Percentiles rank a stretch among this genome's conserved stretches.
Evolutionary conservation across 2,329 filamentous ascomycete genomes (phyloP).

Genomic region (Diaporthe sp.): DNA sequence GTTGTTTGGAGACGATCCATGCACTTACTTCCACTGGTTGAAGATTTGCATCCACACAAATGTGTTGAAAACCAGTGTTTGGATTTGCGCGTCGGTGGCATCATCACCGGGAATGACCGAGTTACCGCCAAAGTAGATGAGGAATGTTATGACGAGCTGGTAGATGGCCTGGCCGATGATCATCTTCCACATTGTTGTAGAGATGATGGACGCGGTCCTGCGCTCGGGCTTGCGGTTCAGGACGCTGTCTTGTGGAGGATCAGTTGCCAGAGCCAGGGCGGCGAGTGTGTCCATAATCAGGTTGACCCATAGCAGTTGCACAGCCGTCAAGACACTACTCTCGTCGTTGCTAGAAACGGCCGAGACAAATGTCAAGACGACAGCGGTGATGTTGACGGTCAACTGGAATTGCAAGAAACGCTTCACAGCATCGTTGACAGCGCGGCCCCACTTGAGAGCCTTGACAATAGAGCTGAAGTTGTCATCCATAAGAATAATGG

Average conservation of each 20-base stretch:
- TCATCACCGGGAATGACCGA: constrained; percentile 57
- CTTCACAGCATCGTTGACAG: constrained; percentile 84
- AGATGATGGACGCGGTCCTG: constrained; percentile 76
- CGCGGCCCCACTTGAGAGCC: constrained; percentile 84
- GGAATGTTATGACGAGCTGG: constrained; percentile 84
- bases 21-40: constrained; percentile 91
- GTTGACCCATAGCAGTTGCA: constrained; percentile 96
- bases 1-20: neutral
- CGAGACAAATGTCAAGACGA: constrained; percentile 88
- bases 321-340: constrained; percentile 84
- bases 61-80: constrained; percentile 94
- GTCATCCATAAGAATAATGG: constrained; percentile 90
- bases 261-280: constrained; percentile 88
- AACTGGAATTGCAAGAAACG: constrained; percentile 84
- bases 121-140: constrained; percentile 75
- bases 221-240: constrained; percentile 80
- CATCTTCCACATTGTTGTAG: constrained; percentile 99
- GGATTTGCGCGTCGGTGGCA: constrained; percentile 64
- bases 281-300: constrained; percentile 98
- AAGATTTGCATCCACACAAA: constrained; percentile 99
- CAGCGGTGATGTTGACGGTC: constrained; percentile 93
- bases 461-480: constrained; percentile 91
- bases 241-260: constrained; percentile 87
- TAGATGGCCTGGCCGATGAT: constrained; percentile 94
- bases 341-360: constrained; percentile 80